Evolutionary conservation across 768 basidiomycete genomes (phyloP).

Genomic region (Rhodocollybia butyracea): DNA sequence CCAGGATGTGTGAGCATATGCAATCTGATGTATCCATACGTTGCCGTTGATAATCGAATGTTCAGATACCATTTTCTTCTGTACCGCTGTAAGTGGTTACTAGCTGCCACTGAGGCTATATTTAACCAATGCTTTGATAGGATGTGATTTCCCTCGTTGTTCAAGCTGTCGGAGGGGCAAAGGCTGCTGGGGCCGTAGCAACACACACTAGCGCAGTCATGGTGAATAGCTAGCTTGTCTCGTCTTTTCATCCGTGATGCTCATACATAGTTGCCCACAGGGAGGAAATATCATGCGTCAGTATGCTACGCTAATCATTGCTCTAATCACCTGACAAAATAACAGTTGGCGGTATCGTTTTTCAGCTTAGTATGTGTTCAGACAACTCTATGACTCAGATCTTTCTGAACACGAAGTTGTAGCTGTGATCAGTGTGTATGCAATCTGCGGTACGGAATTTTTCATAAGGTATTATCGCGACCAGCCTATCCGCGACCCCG

Average conservation of each 20-base stretch:
- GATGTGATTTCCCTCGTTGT: conserved; percentile 5
- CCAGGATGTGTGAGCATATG: conserved; percentile 30
- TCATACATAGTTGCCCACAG: not conserved
- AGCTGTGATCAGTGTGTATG: conserved; percentile 1
- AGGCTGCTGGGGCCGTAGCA: not conserved
- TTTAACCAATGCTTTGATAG: not conserved
- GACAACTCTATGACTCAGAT: not conserved
- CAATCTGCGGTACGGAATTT: not conserved
- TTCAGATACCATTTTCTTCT: conserved; percentile 1
- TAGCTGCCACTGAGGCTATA: not conserved
- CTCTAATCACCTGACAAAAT: too few relatives aligned
- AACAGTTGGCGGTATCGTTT: conserved; percentile 6
- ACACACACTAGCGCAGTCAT: not conserved
- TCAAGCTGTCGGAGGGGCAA: conserved; percentile 4
- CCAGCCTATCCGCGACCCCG: not conserved
- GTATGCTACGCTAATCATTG: too few relatives aligned
- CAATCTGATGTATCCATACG: not conserved
- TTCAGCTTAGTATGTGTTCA: not conserved
- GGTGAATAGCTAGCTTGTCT: not conserved
- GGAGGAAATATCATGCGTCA: conserved; percentile 5
- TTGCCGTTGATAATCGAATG: not conserved
- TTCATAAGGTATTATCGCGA: not conserved
- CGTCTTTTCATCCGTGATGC: too few relatives aligned
- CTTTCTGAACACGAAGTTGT: not conserved
- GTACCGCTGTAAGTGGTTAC: not conserved